Evolutionary conservation across 768 basidiomycete species (phyloP).

Genomic region (Pleurotus sapidus): DNA sequence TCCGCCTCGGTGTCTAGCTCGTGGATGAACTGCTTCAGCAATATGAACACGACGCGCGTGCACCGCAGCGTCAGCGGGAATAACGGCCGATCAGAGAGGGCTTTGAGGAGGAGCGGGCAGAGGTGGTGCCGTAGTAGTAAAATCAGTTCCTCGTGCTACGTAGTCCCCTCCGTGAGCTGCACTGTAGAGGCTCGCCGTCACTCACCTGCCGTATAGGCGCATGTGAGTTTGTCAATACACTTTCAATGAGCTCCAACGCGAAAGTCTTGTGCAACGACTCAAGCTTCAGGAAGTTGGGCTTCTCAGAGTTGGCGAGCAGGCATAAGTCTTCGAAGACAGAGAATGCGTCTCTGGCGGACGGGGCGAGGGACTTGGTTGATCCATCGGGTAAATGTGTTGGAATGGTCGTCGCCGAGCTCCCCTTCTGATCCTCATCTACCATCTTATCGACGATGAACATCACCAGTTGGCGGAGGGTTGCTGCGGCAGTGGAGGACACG

Average conservation of each 20-base stretch:
- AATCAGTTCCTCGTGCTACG: constrained; percentile 77
- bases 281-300: constrained; percentile 78
- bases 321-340: constrained; percentile 92
- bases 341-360: constrained; percentile 82
- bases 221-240: constrained; percentile 91
- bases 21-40: constrained; percentile 85
- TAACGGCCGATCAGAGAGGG: constrained; percentile 74
- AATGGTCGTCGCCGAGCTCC: constrained; percentile 31
- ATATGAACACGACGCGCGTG: constrained; percentile 89
- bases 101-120: constrained; percentile 84
- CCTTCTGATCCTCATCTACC: constrained; percentile 65
- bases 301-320: constrained; percentile 79
- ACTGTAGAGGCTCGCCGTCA: neutral
- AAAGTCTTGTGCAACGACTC: constrained; percentile 89
- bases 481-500: constrained; percentile 95
- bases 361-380: constrained; percentile 55
- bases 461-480: constrained; percentile 91
- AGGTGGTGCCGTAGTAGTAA: constrained; percentile 88
- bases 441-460: constrained; percentile 99
- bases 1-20: constrained; percentile 84
- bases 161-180: no score
- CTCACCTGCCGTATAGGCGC: constrained; percentile 77
- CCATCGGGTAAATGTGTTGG: constrained; percentile 65
- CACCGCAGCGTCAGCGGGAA: constrained; percentile 91
- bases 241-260: constrained; percentile 95